Evolutionary conservation across 257 asterid species (phyloP), one percentile per base, ranked within the genome.

Genomic region (Thymus quinquecostatus): DNA sequence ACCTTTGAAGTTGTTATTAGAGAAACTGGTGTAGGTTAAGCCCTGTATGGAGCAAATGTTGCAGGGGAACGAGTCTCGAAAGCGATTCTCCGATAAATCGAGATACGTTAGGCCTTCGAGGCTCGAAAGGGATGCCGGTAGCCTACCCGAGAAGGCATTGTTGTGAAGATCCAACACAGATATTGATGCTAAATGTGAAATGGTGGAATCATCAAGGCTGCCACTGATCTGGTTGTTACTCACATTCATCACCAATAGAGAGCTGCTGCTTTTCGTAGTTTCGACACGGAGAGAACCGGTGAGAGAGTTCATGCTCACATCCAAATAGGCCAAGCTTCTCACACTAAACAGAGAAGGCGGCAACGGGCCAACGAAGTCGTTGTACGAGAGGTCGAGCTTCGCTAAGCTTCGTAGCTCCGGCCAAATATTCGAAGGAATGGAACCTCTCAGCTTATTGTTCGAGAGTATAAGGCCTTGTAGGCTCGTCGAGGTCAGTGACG

Each of bases 391-490:
- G 51, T 92, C 89, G 2, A 92, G 82, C 83, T 82, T 86, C 7
- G 84, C 79, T 66, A 92, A 75, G 57, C 82, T 78, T 9, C 83
- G 78, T 57, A 76, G 53, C 32, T 67, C 66, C 3, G 70, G 63
- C 69, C 77, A 81, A 3, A 77, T 44, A 71, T 73, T 62, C 67
- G 83, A 84, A 43, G 92, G 92, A 58, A 90, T 79, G 14, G 40
- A 65, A 45, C 98, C 96, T 33, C 63, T 44, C 10, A 90, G 48
- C 66, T 66, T 78, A 74, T 92, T 92, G 64, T 88, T 87, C 7
- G 98, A 83, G 55, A 92, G 89, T 29, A 76, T 28, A 28, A 90
- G 81, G n/a, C 98, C 98, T 77, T 92, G 97, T 66, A 92, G 86
- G 64, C 62, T 81, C 70, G 65, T 68, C 86, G 78, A 76, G 3